A percentile compares a stretch with the other conserved stretches of the same genome.
phyloP scores from a whole-genome alignment of 1,284 basidiomycete genomes.

The Entoloma clypeatum region DNA sequence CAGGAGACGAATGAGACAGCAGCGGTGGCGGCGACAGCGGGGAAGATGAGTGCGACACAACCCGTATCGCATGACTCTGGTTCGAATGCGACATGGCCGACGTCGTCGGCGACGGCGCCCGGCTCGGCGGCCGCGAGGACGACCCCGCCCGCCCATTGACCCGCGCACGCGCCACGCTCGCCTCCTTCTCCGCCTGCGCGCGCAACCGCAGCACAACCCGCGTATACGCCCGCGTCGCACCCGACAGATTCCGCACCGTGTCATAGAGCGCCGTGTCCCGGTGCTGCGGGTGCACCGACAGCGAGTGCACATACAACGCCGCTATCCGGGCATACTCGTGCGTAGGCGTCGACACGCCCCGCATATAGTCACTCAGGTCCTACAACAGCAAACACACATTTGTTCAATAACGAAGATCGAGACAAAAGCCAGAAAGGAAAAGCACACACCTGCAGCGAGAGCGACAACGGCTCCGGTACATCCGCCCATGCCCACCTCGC shows the following conservation, averaged over 20 bases:
- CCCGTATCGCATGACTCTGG: slow-evolving; percentile 24
- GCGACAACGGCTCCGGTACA: slow-evolving; percentile 52
- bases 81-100: slow-evolving; percentile 44
- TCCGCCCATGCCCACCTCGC: slow-evolving; percentile 57
- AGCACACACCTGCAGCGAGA: slow-evolving; percentile 55
- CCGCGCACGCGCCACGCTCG: slow-evolving; percentile 18
- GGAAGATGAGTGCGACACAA: too few relatives aligned
- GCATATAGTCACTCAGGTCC: slow-evolving; percentile 76
- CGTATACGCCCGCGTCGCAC: slow-evolving; percentile 65
- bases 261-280: slow-evolving; percentile 37
- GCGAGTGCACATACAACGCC: slow-evolving; percentile 47
- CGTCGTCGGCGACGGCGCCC: slow-evolving; percentile 59
- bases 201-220: slow-evolving; percentile 71
- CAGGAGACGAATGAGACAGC: neutral
- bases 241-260: slow-evolving; percentile 46
- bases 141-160: slow-evolving; percentile 13
- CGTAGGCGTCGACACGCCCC: slow-evolving; percentile 67
- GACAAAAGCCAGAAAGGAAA: slow-evolving; percentile 6
- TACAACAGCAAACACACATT: slow-evolving; percentile 23
- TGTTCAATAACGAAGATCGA: neutral
- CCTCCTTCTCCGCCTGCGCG: slow-evolving; percentile 62
- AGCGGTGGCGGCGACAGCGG: slow-evolving; percentile 2
- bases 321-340: slow-evolving; percentile 66
- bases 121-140: slow-evolving; percentile 50
- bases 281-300: slow-evolving; percentile 35